Evolutionary conservation across 179 eudicot species (phyloP).

Genomic region (Gypsophila paniculata): DNA sequence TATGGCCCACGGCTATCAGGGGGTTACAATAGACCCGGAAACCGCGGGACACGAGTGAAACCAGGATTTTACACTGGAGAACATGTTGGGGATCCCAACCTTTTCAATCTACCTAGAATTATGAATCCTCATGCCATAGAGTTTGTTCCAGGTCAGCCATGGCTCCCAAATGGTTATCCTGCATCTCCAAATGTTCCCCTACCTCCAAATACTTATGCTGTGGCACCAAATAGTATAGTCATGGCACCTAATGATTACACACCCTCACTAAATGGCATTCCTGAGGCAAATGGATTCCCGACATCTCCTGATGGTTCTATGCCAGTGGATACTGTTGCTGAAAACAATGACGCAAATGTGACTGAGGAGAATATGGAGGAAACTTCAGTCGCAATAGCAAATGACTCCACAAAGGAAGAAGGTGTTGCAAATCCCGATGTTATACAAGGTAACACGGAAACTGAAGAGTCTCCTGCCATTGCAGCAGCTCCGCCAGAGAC

Average conservation of each 20-base stretch:
- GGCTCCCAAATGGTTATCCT: slow-evolving; percentile 70
- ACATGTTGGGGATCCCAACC: slow-evolving; percentile 44
- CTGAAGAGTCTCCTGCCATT: slow-evolving; percentile 30
- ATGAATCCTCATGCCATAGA: slow-evolving; percentile 96
- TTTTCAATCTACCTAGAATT: slow-evolving; percentile 47
- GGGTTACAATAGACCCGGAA: slow-evolving; percentile 62
- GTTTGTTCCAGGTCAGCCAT: slow-evolving; percentile 72
- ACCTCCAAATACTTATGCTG: slow-evolving; percentile 42
- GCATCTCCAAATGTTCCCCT: slow-evolving; percentile 44
- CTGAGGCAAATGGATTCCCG: slow-evolving; percentile 33
- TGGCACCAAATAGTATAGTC: slow-evolving; percentile 19
- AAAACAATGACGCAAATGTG: slow-evolving; percentile 22
- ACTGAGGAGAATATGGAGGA: slow-evolving; percentile 27
- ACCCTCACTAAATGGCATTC: slow-evolving; percentile 22
- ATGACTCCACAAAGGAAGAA: slow-evolving; percentile 16
- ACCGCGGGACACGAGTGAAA: slow-evolving; percentile 55
- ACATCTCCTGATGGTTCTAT: slow-evolving; percentile 33
- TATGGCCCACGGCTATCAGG: slow-evolving; percentile 90
- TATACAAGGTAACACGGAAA: slow-evolving; percentile 25
- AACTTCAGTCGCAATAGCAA: slow-evolving; percentile 19
- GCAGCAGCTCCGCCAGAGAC: slow-evolving; percentile 21
- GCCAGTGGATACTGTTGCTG: slow-evolving; percentile 36
- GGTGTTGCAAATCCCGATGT: slow-evolving; percentile 26
- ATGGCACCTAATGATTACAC: slow-evolving; percentile 28
- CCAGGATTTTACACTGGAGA: slow-evolving; percentile 57